phyloP scores from a whole-genome alignment of 257 asterid species.

The Thymus mandschuricus region DNA sequence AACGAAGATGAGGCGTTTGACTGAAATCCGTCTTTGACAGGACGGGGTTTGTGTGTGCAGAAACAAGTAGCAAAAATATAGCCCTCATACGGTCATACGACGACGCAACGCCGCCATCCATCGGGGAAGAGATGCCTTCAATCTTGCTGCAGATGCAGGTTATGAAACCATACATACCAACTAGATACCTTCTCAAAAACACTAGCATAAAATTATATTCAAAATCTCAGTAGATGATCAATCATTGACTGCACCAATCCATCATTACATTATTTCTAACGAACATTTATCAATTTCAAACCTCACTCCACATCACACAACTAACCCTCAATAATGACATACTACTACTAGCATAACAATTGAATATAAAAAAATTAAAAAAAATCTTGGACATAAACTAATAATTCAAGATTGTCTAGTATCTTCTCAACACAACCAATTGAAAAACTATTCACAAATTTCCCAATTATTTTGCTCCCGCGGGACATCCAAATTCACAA shows the following conservation, averaged over 20 bases:
- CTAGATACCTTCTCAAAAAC: background rate
- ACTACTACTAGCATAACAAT: too few species aligned
- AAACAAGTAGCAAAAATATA: background rate
- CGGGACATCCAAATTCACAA: background rate
- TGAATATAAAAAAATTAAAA: too few species aligned
- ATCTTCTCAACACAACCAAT: background rate
- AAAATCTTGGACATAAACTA: too few species aligned
- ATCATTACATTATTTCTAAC: background rate
- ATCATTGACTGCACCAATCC: background rate
- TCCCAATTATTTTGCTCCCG: background rate
- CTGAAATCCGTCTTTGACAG: too few species aligned
- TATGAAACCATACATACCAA: background rate
- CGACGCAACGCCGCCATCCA: too few species aligned
- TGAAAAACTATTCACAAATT: background rate
- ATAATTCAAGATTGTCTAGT: background rate
- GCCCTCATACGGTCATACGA: background rate
- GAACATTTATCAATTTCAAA: background rate
- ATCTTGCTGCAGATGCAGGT: background rate
- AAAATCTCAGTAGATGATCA: constrained; percentile 13
- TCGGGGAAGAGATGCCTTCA: background rate
- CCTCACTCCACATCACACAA: background rate
- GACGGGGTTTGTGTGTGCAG: too few species aligned
- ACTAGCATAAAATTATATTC: background rate
- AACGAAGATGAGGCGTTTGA: too few species aligned
- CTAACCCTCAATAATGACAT: background rate